These are phyloP conservation scores for Phytopythium helicoides DNA, from an alignment of 352 stramenopile species.

Conservation along the genomic window DNA sequence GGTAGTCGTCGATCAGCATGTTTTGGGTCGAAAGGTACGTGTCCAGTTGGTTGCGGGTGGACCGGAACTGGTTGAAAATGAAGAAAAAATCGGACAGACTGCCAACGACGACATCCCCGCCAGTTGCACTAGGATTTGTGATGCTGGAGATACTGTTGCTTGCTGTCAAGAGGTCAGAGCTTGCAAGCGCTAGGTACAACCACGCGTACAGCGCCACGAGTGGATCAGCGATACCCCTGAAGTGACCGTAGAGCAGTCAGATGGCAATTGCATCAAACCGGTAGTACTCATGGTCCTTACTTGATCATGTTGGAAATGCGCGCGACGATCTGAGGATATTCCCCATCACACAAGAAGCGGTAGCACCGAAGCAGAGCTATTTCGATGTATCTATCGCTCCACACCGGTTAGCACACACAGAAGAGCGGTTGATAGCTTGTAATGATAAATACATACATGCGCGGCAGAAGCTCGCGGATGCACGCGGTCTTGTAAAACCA, in stretches of 20 bases:
- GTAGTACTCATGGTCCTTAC: constrained; percentile 25
- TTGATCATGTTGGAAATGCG: constrained; percentile 87
- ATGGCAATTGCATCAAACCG: constrained; percentile 4
- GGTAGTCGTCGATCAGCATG: constrained; percentile 61
- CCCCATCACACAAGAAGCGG: constrained; percentile 87
- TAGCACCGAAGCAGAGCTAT: constrained; percentile 88
- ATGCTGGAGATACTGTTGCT: not conserved
- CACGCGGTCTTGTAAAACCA: constrained; percentile 95
- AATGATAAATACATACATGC: constrained; percentile 59
- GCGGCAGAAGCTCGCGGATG: constrained; percentile 89
- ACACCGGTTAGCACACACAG: not conserved
- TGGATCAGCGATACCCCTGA: constrained; percentile 82
- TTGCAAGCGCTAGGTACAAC: constrained; percentile 77
- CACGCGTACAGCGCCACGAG: constrained; percentile 87
- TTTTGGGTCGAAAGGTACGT: constrained; percentile 48
- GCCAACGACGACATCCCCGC: constrained; percentile 51
- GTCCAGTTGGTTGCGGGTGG: constrained; percentile 39
- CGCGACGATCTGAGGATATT: constrained; percentile 83
- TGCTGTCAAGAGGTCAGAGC: constrained; percentile 45
- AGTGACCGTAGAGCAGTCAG: not conserved
- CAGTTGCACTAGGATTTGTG: constrained; percentile 13
- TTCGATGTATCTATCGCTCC: constrained; percentile 73
- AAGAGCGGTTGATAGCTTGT: not conserved
- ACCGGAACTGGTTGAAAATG: constrained; percentile 69
- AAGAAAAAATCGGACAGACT: constrained; percentile 91